Base-by-base conservation (phyloP, 75 land plant genomes). In the Isoetes taiwanensis region DNA sequence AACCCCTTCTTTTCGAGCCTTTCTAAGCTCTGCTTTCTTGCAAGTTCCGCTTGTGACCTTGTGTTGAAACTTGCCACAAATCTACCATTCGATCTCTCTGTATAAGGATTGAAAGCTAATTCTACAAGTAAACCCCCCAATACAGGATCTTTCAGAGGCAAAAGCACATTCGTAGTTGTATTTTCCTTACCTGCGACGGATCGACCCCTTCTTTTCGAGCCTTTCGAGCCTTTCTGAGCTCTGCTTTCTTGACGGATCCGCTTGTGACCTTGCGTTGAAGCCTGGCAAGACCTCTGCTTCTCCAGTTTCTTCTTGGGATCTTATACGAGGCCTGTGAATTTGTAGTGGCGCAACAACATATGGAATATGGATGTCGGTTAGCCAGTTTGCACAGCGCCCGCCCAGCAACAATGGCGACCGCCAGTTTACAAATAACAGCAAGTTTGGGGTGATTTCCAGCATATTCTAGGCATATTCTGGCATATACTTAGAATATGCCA, bases 161-260 rank as follows among this genome's bases (percentile, higher is more conserved):
- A 78, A n/a, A n/a, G n/a, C n/a, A n/a, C n/a, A n/a, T n/a, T n/a
- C n/a, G n/a, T n/a, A n/a, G n/a, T n/a, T n/a, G n/a, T n/a, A n/a
- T n/a, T n/a, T n/a, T n/a, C n/a, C n/a, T n/a, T n/a, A n/a, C n/a
- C n/a, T n/a, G 34, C 23, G 61, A 14, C 16, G 58, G 27, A 9
- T 61, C 55, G 25, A 40, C 50, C 41, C 58, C 69, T 27, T 64
- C 39, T 55, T 80, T 86, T 27, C 50, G 42, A 23, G 66, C 39
- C 57, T 80, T 86, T 27, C 50, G 42, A 0, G 72, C 58, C 43
- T 71, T 77, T 30, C 91, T 63, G 41, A 48, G 28, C 72, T 77
- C 87, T n/a, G 93, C 93, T 28, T 87, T 87, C 77, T 80, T 87
- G 2, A 86, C 93, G 0, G 55, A 64, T 1, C 91, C 82, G 59